These are phyloP conservation scores for Stagonosporopsis tanaceti DNA, from an alignment of 2,329 filamentous ascomycete genomes.

Conservation along the genomic window DNA sequence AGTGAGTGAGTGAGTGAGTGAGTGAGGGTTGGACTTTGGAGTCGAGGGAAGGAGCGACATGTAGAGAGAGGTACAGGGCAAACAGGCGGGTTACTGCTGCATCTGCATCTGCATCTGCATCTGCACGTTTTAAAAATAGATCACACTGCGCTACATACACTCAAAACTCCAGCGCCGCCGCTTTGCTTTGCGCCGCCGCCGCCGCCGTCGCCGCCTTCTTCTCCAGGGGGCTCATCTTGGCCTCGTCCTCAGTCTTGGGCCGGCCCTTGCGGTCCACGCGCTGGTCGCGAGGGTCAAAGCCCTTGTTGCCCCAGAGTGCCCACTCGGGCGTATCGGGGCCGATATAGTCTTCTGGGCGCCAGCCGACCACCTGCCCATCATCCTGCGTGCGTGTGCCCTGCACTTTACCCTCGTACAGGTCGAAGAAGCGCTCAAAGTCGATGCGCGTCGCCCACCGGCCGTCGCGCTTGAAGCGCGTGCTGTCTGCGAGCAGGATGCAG, in stretches of 20 bases:
- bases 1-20: too few relatives aligned
- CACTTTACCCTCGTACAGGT: conserved; percentile 71
- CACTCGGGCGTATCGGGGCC: conserved; percentile 85
- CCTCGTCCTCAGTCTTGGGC: conserved; percentile 35
- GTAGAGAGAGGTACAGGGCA: too few relatives aligned
- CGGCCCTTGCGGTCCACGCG: conserved; percentile 87
- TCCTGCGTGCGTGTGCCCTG: conserved; percentile 49
- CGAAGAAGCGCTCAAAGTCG: conserved; percentile 88
- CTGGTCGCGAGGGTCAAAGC: conserved; percentile 90
- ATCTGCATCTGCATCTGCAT: too few relatives aligned
- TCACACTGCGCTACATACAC: too few relatives aligned
- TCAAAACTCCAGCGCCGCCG: too few relatives aligned
- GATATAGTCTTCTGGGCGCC: conserved; percentile 91
- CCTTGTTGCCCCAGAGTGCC: conserved; percentile 93
- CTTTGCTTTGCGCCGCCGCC: background rate
- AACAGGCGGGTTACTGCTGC: too few relatives aligned
- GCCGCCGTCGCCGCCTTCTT: background rate
- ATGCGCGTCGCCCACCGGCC: conserved; percentile 92
- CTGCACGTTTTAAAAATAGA: too few relatives aligned
- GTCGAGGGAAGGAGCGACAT: too few relatives aligned
- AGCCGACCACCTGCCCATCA: conserved; percentile 63
- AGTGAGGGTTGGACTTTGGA: too few relatives aligned
- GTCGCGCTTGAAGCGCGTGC: conserved; percentile 74
- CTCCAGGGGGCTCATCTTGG: conserved; percentile 10
- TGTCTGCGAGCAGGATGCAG: conserved; percentile 83